These are phyloP conservation scores for Solanum etuberosum DNA, from an alignment of 257 asterid species.

Conservation along the genomic window DNA sequence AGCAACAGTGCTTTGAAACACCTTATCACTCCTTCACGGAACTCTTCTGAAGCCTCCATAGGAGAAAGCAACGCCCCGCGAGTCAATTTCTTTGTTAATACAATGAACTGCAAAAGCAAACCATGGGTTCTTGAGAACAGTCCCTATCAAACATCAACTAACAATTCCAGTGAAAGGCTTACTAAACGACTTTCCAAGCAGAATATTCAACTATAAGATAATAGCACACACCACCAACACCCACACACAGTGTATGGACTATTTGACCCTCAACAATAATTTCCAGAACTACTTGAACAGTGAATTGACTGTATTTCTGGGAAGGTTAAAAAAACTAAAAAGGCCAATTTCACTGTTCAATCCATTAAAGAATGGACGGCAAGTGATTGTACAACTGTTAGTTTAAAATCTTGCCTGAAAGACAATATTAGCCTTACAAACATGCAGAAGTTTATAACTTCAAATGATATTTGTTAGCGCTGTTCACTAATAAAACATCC, in stretches of 20 bases:
- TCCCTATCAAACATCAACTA: neutral
- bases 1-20: slow-evolving; percentile 71
- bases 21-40: slow-evolving; percentile 78
- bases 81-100: slow-evolving; percentile 74
- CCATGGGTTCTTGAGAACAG: neutral
- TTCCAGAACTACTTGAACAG: neutral
- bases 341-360: neutral
- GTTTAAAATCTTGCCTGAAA: neutral
- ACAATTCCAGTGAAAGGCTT: neutral
- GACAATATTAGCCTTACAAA: neutral
- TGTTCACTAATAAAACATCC: neutral
- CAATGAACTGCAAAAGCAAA: slow-evolving; percentile 51
- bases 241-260: neutral
- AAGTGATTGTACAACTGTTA: neutral
- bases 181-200: neutral
- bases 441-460: neutral
- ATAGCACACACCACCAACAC: neutral
- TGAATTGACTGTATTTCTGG: neutral
- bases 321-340: neutral
- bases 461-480: neutral
- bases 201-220: neutral
- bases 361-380: neutral
- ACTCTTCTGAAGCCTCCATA: slow-evolving; percentile 86
- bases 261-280: neutral
- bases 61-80: slow-evolving; percentile 76